Percentiles rank a stretch among this genome's conserved stretches.
These are phyloP conservation scores for Ogataea henricii DNA, from an alignment of 805 yeast genomes.

Conservation along the genomic window DNA sequence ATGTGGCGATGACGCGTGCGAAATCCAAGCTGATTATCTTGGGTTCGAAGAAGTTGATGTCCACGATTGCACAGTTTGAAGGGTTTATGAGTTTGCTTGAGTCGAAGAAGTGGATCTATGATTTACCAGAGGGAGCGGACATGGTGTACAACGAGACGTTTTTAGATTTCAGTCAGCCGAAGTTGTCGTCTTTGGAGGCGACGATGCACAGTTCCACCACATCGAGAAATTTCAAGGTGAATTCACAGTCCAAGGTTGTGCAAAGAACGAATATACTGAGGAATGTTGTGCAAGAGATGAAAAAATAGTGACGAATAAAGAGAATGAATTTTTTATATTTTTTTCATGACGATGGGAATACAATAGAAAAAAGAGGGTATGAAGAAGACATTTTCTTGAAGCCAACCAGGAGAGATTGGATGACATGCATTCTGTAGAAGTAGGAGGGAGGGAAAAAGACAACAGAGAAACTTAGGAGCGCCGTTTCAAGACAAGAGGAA, in stretches of 20 bases:
- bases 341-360: neutral
- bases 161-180: slow-evolving; percentile 11
- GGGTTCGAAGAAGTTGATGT: slow-evolving; percentile 72
- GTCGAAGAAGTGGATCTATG: slow-evolving; percentile 62
- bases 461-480: neutral
- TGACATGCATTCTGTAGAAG: neutral
- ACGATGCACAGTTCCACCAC: neutral
- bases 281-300: slow-evolving; percentile 22
- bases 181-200: neutral
- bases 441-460: too few relatives aligned
- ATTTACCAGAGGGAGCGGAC: slow-evolving; percentile 49
- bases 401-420: neutral
- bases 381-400: neutral
- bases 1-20: slow-evolving; percentile 94
- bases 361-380: neutral
- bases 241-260: slow-evolving; percentile 17
- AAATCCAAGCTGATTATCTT: slow-evolving; percentile 77
- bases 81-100: slow-evolving; percentile 62
- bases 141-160: slow-evolving; percentile 34
- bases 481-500: neutral
- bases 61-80: slow-evolving; percentile 50
- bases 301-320: neutral
- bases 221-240: slow-evolving; percentile 8
- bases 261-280: slow-evolving; percentile 20
- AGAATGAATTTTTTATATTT: too few relatives aligned